These are phyloP conservation scores for Solanum sitiens DNA, from an alignment of 257 asterid genomes.

Conservation along the genomic window DNA sequence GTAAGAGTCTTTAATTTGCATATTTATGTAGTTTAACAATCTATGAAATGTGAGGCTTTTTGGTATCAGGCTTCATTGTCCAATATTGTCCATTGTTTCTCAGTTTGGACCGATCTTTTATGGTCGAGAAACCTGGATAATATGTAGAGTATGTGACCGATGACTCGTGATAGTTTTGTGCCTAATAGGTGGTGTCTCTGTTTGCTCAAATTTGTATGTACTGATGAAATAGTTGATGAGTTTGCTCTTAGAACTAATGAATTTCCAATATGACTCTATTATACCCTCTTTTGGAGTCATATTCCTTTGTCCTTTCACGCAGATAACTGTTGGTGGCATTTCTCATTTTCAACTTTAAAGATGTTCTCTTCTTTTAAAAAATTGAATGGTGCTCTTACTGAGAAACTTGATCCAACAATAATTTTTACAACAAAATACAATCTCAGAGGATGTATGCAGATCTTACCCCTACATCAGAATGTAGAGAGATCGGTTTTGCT, in stretches of 20 bases:
- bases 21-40: conserved; percentile 39
- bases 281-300: neutral
- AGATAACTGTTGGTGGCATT: neutral
- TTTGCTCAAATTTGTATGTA: conserved; percentile 19
- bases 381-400: neutral
- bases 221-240: conserved; percentile 15
- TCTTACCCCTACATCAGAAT: neutral
- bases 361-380: neutral
- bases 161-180: conserved; percentile 25
- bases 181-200: conserved; percentile 9
- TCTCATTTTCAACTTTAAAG: neutral
- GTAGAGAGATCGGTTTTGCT: neutral
- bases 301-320: neutral
- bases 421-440: neutral
- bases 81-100: conserved; percentile 20
- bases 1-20: conserved; percentile 15
- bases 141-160: conserved; percentile 23
- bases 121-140: conserved; percentile 41
- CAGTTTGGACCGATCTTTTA: conserved; percentile 29
- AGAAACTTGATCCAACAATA: neutral
- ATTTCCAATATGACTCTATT: neutral
- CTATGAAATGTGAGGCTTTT: conserved; percentile 25
- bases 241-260: neutral
- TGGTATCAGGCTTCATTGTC: conserved; percentile 20
- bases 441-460: neutral